Base-by-base conservation (phyloP, 768 basidiomycete species). In the Xanthoconium stramineum region DNA sequence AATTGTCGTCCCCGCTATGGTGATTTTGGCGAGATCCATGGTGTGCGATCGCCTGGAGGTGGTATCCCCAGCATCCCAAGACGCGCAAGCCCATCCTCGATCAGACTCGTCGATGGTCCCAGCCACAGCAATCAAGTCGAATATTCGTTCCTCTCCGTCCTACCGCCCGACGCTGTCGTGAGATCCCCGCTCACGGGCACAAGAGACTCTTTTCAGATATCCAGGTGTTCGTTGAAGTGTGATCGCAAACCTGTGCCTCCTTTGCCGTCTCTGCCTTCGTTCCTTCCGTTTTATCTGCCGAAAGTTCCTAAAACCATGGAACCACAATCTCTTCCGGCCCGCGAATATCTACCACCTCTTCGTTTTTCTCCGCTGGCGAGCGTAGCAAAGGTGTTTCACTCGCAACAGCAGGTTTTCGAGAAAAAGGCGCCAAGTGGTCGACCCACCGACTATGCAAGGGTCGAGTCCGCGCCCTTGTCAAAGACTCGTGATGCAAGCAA, bases 181-280 rank as follows among this genome's bases (percentile, higher is more conserved):
- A 19, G n/a, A 1, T 69, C 71, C 12, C 69, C 69, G 28, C 56
- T 69, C 12, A 59, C 52, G 53, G 60, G 61, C 3, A 38, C 61
- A 6, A 57, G 69, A 19, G 71, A 72, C 47, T 72, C 69, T 30
- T 42, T 72, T n/a, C 71, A 69, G 55, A 39, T 71, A 6, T 59
- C 65, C 1, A 62, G 52, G 42, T 58, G 50, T 2, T 54, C 64
- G 4, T 51, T 57, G 35, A 63, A 47, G 47, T 42, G 29, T 29
- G 2, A 43, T 33, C 59, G 69, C 43, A 60, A 39, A 33, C 61
- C 71, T 20, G 37, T 50, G 0, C 61, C 63, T 29, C 61, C 65
- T 6, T 28, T 69, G 39, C 69, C 67, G 8, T 53, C 62, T 13
- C 39, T 72, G 15, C 65, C 70, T 20, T 47, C 13, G 10, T 55